Percentiles rank a stretch among this genome's conserved stretches.
Evolutionary conservation across 2,329 filamentous ascomycete genomes (phyloP).

Genomic region (Xylaria sp.): DNA sequence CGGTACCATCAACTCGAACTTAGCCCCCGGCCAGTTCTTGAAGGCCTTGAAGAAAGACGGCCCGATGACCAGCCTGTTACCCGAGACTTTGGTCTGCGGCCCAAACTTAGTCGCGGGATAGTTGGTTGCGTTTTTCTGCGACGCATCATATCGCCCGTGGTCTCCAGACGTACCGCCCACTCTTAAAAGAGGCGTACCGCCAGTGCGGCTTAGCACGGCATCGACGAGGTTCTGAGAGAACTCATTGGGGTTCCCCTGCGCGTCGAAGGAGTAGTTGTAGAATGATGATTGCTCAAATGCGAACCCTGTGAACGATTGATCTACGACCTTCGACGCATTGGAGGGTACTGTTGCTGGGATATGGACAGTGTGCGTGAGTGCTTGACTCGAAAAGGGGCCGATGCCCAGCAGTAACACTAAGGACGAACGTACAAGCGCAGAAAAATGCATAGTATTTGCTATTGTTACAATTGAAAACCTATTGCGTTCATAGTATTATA

Average conservation of each 20-base stretch:
- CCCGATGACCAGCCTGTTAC: conserved; percentile 22
- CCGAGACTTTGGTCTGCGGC: conserved; percentile 27
- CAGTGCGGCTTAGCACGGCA: conserved; percentile 32
- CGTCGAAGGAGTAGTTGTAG: conserved; percentile 36
- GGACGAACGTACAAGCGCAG: not conserved
- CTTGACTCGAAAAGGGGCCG: conserved; percentile 13
- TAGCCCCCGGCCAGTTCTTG: conserved; percentile 35
- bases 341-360: conserved; percentile 17
- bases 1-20: conserved; percentile 35
- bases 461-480: not conserved
- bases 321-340: conserved; percentile 22
- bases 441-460: conserved; percentile 8
- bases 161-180: conserved; percentile 36
- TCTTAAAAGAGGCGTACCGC: conserved; percentile 35
- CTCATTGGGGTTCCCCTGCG: conserved; percentile 32
- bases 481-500: not conserved
- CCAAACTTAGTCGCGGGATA: conserved; percentile 29
- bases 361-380: conserved; percentile 20
- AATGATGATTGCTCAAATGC: conserved; percentile 37
- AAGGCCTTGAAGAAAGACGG: conserved; percentile 37
- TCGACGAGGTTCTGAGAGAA: conserved; percentile 37
- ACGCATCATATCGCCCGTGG: conserved; percentile 31
- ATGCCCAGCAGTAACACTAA: conserved; percentile 4
- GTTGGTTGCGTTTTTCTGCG: conserved; percentile 34
- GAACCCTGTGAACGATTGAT: conserved; percentile 35